Evolutionary conservation across 2,329 filamentous ascomycete species (phyloP), one percentile per base, ranked within the genome.

Genomic region (Cadophora sp.): DNA sequence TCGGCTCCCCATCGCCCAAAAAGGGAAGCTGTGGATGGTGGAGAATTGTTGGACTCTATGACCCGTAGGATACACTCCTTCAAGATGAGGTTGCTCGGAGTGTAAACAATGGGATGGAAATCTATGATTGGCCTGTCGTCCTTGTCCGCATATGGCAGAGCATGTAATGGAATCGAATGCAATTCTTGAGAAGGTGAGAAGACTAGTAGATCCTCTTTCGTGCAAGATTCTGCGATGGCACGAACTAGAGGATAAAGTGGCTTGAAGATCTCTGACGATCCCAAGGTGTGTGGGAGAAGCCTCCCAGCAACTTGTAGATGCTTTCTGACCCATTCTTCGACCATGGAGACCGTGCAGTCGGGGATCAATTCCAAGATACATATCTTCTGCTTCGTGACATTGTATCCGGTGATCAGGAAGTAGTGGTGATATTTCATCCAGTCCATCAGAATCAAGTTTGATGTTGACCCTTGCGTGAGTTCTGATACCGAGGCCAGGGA

Each of bases 381-480:
- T 30, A 56, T 39, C 16, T 56, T 22, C 30, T 56, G 51, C 30
- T 56, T 56, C 30, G 51, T 56, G 27, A 56, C 51, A 56, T 56
- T 56, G 51, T 56, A 56, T n/a, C 51, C 51, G 2, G 27, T 56
- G 4, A 39, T 39, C 16, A 56, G 13, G n/a, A 56, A 56, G 51
- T 56, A 56, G 27, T 56, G 27, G 51, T 56, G 51, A 14, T 56
- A 56, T 22, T 56, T 36, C 51, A 56, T 56, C 51, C 51, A 56
- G n/a, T 56, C 51, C 9, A 56, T 39, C n/a, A 56, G 51, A 39
- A 56, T 56, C 30, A 56, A 27, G 22, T 56, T 30, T 16, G 51
- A 56, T n/a, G 27, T 27, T 13, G 30, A 24, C 30, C 33, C 33
- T 39, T 56, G 51, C 9, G 51, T 39, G 9, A 56, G 33, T 36